phyloP scores from a whole-genome alignment of 352 stramenopile genomes.

The Phytopythium cucurbitacearum region DNA sequence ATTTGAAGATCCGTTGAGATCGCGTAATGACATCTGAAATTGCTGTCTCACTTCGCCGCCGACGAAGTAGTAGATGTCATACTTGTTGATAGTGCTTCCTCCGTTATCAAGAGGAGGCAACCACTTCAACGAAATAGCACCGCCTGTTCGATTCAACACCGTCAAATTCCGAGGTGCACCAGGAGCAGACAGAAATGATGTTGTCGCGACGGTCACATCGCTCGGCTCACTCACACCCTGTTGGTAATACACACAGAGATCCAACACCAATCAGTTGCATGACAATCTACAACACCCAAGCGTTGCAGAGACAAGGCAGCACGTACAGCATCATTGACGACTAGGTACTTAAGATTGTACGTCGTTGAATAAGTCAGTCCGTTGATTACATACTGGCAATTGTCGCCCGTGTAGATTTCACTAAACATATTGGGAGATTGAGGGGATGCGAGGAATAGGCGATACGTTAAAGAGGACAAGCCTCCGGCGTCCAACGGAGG shows the following conservation, averaged over 20 bases:
- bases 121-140: slow-evolving; percentile 39
- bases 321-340: slow-evolving; percentile 32
- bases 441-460: slow-evolving; percentile 24
- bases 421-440: slow-evolving; percentile 32
- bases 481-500: slow-evolving; percentile 36
- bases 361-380: slow-evolving; percentile 32
- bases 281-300: not conserved
- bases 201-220: slow-evolving; percentile 21
- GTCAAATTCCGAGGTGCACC: slow-evolving; percentile 26
- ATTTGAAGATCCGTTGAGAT: slow-evolving; percentile 14
- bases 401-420: slow-evolving; percentile 32
- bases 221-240: slow-evolving; percentile 50
- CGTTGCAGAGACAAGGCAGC: not conserved
- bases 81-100: slow-evolving; percentile 40
- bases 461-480: slow-evolving; percentile 17
- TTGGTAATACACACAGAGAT: slow-evolving; percentile 2
- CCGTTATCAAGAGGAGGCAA: slow-evolving; percentile 44
- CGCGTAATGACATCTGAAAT: slow-evolving; percentile 25
- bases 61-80: slow-evolving; percentile 40
- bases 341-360: slow-evolving; percentile 44
- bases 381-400: slow-evolving; percentile 14
- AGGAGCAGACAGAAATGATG: slow-evolving; percentile 38
- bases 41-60: slow-evolving; percentile 24
- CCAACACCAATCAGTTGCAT: no score
- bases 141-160: slow-evolving; percentile 24